Percentiles rank a stretch among this genome's conserved stretches.
phyloP scores from a whole-genome alignment of 345 rosid species.

The Camelina sativa region DNA sequence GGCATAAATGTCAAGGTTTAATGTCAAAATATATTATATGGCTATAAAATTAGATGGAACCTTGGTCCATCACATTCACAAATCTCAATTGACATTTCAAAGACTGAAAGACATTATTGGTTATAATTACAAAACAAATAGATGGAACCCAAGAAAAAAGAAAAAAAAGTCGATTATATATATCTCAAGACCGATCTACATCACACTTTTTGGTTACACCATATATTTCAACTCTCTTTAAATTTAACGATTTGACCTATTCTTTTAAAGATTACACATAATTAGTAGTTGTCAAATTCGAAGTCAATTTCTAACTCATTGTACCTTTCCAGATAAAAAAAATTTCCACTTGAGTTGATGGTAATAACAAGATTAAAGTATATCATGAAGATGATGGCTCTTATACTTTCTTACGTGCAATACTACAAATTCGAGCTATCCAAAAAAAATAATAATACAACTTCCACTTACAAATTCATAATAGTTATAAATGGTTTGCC shows the following conservation, averaged over 20 bases:
- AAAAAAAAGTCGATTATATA: constrained; percentile 11
- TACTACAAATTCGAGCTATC: constrained; percentile 20
- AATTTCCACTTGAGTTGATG: neutral
- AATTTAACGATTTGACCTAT: neutral
- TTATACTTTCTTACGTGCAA: constrained; percentile 12
- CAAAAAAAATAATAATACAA: neutral
- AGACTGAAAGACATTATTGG: constrained; percentile 28
- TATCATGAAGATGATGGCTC: constrained; percentile 17
- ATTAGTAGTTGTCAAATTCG: constrained; percentile 26
- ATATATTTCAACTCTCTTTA: constrained; percentile 13
- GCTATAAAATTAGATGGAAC: constrained; percentile 24
- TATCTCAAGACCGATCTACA: constrained; percentile 25
- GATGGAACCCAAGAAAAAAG: neutral
- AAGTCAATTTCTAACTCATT: constrained; percentile 10
- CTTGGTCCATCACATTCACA: constrained; percentile 42
- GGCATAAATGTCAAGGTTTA: constrained; percentile 6
- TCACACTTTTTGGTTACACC: constrained; percentile 32
- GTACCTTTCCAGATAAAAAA: neutral
- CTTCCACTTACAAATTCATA: constrained; percentile 24
- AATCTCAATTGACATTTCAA: constrained; percentile 29
- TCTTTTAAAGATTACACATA: neutral
- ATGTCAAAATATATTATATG: constrained; percentile 20
- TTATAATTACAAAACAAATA: constrained; percentile 9
- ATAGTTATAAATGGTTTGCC: constrained; percentile 13
- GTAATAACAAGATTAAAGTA: neutral